Conservation (phyloP, 164 flowering plant species). For the Liquidambar formosana region DNA sequence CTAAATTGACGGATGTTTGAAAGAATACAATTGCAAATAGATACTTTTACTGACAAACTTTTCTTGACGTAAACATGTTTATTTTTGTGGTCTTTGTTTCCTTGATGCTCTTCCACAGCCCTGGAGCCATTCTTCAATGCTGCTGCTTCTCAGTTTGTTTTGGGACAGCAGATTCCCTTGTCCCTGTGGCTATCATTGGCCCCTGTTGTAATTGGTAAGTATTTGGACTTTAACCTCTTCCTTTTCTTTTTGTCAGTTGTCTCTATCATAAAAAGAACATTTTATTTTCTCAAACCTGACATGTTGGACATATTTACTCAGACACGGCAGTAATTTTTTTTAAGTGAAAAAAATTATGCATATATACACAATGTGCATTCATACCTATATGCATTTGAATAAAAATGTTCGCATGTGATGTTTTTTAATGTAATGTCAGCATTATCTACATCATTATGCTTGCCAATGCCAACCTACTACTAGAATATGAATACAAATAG, state of each 20-base stretch:
- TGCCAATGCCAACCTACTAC: neutral
- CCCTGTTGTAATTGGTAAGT: slow-evolving; percentile 61
- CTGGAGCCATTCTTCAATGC: slow-evolving; percentile 72
- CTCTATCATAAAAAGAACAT: neutral
- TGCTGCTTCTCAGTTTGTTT: slow-evolving; percentile 62
- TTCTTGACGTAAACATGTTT: neutral
- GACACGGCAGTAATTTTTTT: neutral
- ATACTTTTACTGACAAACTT: neutral
- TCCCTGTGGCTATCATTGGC: slow-evolving; percentile 63
- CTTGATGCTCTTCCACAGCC: no score
- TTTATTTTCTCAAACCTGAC: no score
- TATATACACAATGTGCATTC: neutral
- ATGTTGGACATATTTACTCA: neutral
- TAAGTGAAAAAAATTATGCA: neutral
- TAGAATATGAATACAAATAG: neutral
- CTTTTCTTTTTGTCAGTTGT: neutral
- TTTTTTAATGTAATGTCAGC: neutral
- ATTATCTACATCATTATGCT: neutral
- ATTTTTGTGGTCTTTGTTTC: no score
- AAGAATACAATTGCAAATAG: neutral
- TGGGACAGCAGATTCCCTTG: slow-evolving; percentile 64
- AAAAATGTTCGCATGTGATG: neutral
- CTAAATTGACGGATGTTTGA: neutral
- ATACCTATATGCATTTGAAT: neutral
- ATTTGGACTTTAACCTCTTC: neutral